These are phyloP conservation scores for Paramecium caudatum DNA, from an alignment of 73 alveolate genomes.

Conservation along the genomic window DNA sequence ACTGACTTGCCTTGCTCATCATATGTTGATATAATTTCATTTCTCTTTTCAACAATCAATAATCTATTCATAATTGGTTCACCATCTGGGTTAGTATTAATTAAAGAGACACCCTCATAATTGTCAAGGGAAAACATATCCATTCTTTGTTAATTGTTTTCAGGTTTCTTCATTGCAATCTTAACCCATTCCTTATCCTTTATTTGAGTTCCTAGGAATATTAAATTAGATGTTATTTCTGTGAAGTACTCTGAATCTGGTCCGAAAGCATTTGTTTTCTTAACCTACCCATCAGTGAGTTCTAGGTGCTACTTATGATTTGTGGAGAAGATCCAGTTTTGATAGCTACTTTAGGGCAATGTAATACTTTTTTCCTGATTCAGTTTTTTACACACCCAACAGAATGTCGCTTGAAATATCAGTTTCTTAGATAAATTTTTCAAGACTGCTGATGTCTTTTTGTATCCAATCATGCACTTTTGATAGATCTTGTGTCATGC, in stretches of 20 bases:
- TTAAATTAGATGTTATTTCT: background rate
- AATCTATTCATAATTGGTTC: constrained; percentile 19
- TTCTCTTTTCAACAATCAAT: background rate
- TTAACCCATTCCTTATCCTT: constrained; percentile 39
- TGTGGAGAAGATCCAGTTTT: constrained; percentile 34
- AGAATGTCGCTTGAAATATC: constrained; percentile 8
- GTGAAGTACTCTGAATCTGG: background rate
- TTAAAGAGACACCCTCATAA: background rate
- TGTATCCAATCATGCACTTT: constrained; percentile 7
- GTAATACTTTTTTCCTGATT: background rate
- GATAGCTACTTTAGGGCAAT: background rate
- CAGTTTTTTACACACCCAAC: background rate
- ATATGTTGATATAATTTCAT: constrained; percentile 1
- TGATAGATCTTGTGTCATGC: background rate
- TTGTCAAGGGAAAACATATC: background rate
- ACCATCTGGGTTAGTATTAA: background rate
- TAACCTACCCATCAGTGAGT: background rate
- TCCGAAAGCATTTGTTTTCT: background rate
- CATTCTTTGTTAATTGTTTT: background rate
- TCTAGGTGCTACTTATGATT: background rate
- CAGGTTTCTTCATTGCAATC: background rate
- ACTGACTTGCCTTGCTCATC: constrained; percentile 2
- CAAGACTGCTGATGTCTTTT: background rate
- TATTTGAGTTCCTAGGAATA: background rate
- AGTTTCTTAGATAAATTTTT: constrained; percentile 1